Evolutionary conservation across 371 early-diverging fungal genomes (phyloP).

Genomic region (Mortierella polycephala): DNA sequence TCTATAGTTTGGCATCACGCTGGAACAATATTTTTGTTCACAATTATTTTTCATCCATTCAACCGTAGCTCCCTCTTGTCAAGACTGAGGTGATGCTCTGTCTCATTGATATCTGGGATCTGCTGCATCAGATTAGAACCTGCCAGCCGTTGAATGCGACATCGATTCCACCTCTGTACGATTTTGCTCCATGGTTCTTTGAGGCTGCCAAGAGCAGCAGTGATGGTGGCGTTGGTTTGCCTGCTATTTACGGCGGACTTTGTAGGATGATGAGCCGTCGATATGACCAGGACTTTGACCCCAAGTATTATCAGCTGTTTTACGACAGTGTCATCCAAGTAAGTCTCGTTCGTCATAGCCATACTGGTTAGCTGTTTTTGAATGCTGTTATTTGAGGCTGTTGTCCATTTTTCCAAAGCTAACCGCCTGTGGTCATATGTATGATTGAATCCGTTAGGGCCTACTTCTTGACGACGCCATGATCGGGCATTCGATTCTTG

Average conservation of each 20-base stretch:
- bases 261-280: conserved; percentile 81
- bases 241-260: conserved; percentile 65
- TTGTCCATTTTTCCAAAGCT: not conserved
- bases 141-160: conserved; percentile 24
- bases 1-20: too few species aligned
- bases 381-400: not conserved
- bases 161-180: conserved; percentile 37
- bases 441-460: conserved; percentile 57
- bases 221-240: conserved; percentile 46
- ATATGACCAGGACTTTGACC: conserved; percentile 70
- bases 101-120: conserved; percentile 76
- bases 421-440: not conserved
- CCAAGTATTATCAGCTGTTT: conserved; percentile 71
- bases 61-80: conserved; percentile 61
- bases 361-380: not conserved
- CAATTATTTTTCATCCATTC: too few species aligned
- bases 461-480: conserved; percentile 62
- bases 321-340: conserved; percentile 74
- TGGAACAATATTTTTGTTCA: too few species aligned
- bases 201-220: conserved; percentile 47
- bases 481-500: conserved; percentile 71
- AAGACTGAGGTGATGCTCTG: conserved; percentile 78
- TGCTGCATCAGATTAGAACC: conserved; percentile 60
- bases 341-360: not conserved
- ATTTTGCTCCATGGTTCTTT: conserved; percentile 50